Base-by-base conservation (phyloP, 192 early-diverging fungal species). In the Backusella australiensis region DNA sequence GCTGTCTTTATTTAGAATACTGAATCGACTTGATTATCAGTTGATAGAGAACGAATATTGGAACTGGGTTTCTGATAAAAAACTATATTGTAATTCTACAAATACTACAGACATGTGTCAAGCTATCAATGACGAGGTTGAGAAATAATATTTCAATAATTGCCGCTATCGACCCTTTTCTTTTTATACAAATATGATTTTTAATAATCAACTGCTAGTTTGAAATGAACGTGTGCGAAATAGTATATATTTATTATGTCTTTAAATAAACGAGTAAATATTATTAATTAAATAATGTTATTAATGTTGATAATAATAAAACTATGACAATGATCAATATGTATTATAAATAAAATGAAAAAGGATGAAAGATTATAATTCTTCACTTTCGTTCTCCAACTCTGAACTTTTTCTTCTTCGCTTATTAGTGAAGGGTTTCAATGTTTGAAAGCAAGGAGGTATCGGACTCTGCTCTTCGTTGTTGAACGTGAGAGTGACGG, bases 31-130 rank as follows among this genome's bases (percentile, higher is more conserved):
- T 42, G 87, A 89, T 35, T 69, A 77, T 53, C 76, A 80, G 34
- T 11, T 86, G 67, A 56, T 85, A 42, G 86, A 89, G 56, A 85
- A 78, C 2, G 85, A 89, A 56, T 89, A 86, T 71, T 77, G 84
- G 63, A 89, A 89, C 68, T 89, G 87, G 87, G 73, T 89, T 21
- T 76, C 86, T 72, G 87, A 89, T 68, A 79, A 85, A 34, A 74
- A 72, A 19, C 68, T 80, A 9, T 73, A 82, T 34, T 89, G 87
- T 69, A 34, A 68, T 35, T 71, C 46, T 32, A 34, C 71, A 8
- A 32, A 75, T 17, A 63, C 34, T 17, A 12, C 42, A 6, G 38
- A 44, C 19, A 6, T 63, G 34, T 75, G 74, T 67, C 69, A 74
- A 38, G 35, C 39, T 59, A 72, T 67, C 41, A 67, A 41, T 19